These are phyloP conservation scores for Candida tammaniensis DNA, from an alignment of 805 yeast genomes.

Conservation along the genomic window DNA sequence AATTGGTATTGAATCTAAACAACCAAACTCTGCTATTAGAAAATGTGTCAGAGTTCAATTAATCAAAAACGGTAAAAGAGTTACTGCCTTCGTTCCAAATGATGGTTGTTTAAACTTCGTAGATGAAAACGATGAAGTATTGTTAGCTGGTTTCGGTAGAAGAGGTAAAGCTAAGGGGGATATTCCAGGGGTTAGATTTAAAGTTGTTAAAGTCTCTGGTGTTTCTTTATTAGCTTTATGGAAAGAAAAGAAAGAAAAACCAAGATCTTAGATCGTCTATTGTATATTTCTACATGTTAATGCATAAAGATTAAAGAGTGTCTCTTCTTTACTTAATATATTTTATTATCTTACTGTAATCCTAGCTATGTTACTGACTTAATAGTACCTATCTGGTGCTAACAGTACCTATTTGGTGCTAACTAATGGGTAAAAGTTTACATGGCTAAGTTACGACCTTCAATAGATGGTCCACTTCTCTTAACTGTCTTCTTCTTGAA, in stretches of 20 bases:
- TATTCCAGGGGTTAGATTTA: slow-evolving; percentile 99
- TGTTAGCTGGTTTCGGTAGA: slow-evolving; percentile 99
- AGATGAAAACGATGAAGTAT: slow-evolving; percentile 99
- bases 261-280: slow-evolving; percentile 77
- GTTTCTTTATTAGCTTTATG: slow-evolving; percentile 99
- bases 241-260: slow-evolving; percentile 99
- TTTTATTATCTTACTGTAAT: background rate
- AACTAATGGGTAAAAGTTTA: too few species aligned
- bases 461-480: slow-evolving; percentile 77
- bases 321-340: background rate
- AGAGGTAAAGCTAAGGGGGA: slow-evolving; percentile 99
- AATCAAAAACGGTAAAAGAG: slow-evolving; percentile 99
- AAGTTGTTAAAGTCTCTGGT: slow-evolving; percentile 99
- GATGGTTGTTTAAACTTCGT: slow-evolving; percentile 99
- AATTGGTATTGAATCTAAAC: slow-evolving; percentile 99
- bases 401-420: too few species aligned
- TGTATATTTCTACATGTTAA: slow-evolving; percentile 14
- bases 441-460: slow-evolving; percentile 58
- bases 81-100: slow-evolving; percentile 99
- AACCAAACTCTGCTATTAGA: slow-evolving; percentile 99
- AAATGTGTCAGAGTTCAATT: slow-evolving; percentile 99
- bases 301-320: slow-evolving; percentile 12
- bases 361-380: too few species aligned
- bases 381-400: too few species aligned
- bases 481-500: slow-evolving; percentile 48